Evolutionary conservation across 164 flowering plant species (phyloP), one percentile per base, ranked within the genome.

Genomic region (Taxillus chinensis): DNA sequence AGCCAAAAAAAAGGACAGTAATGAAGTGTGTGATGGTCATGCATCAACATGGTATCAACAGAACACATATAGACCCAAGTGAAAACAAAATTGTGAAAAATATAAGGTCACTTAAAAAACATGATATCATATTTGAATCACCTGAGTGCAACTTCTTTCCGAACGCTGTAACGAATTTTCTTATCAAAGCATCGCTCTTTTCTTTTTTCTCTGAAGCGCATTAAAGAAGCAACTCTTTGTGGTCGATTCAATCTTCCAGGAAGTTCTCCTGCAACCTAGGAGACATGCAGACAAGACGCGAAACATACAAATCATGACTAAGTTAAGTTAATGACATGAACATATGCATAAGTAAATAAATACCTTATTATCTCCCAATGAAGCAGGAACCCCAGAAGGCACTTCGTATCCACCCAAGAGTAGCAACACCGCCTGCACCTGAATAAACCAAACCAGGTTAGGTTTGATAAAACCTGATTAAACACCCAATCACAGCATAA

Each of bases 111-210:
- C 27, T 0, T 27, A 27, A 27, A 27, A 27, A 27, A 27, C 27
- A 27, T 27, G 27, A 27, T 27, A 27, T 27, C 27, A 27, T 27
- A 0, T 27, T 27, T 27, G 14, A 38, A 61, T 40, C 68, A 87
- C 95, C 92, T 82, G 51, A 80, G 78, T 4, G 95, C 95, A 63
- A 84, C 95, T 73, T 88, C 95, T 69, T 88, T 80, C 56, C 92
- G 85, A 40, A 88, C 95, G 62, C 54, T 70, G 68, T 88, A 88
- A 41, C 95, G 90, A 41, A 86, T 84, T 76, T 88, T 88, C 76
- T 88, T 88, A 38, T 83, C 95, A 74, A 77, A 88, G 70, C 84
- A 80, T 40, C 92, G 73, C 14, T 84, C 92, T 74, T 88, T 88
- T 63, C 90, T 78, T 74, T 88, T 86, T 64, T 88, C 88, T 42